These are phyloP conservation scores for Citrus inodora DNA, from an alignment of 345 rosid species.

Conservation along the genomic window DNA sequence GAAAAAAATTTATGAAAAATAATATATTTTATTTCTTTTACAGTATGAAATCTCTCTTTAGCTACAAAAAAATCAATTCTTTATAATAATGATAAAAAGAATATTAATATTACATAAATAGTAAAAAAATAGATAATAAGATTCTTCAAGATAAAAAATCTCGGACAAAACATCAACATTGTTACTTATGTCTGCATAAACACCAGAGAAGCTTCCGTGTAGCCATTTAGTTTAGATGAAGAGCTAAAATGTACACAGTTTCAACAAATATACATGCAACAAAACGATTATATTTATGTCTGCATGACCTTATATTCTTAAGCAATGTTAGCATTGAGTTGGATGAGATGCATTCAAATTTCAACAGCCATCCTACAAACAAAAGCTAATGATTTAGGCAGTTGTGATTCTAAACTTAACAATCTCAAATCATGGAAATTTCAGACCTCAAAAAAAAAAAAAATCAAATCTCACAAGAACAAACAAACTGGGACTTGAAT, in stretches of 20 bases:
- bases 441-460: neutral
- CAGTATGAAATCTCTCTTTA: neutral
- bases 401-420: neutral
- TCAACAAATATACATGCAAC: neutral
- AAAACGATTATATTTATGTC: neutral
- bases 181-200: neutral
- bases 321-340: neutral
- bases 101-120: neutral
- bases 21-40: neutral
- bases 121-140: neutral
- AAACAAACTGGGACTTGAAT: neutral
- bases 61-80: neutral
- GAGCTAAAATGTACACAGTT: neutral
- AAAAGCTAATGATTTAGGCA: neutral
- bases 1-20: neutral
- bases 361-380: neutral
- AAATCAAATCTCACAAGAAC: neutral
- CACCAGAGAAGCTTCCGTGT: neutral
- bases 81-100: neutral
- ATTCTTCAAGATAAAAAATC: neutral
- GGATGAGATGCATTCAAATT: neutral
- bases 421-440: neutral
- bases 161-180: neutral
- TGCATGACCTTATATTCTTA: neutral
- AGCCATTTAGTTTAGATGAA: neutral